A percentile compares a stretch with the other conserved stretches of the same genome.
Conservation (phyloP, 306 rosid species). For the Quillaja saponaria region DNA sequence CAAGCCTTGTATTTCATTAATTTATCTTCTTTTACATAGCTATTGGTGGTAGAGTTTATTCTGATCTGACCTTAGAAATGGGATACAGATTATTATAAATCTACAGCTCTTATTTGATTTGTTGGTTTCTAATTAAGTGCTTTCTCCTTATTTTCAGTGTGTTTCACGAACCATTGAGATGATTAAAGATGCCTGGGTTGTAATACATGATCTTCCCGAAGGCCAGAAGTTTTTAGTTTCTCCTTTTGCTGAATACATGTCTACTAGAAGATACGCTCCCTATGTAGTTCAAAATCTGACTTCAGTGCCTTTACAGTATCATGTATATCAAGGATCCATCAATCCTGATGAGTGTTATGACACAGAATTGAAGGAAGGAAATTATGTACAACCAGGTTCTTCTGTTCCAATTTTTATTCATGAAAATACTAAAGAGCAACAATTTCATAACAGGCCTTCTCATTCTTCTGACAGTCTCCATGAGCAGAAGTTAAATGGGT, state of each 20-base stretch:
- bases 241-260: slow-evolving; percentile 45
- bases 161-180: slow-evolving; percentile 68
- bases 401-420: slow-evolving; percentile 66
- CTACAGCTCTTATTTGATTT: no score
- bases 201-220: slow-evolving; percentile 47
- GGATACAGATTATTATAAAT: no score
- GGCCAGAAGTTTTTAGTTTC: slow-evolving; percentile 44
- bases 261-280: slow-evolving; percentile 72
- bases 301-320: slow-evolving; percentile 69
- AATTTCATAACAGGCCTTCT: slow-evolving; percentile 58
- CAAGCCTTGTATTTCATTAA: no score
- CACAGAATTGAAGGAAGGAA: slow-evolving; percentile 43
- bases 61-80: no score
- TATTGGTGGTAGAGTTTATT: no score
- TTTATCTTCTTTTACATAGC: no score
- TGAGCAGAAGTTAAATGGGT: slow-evolving; percentile 62
- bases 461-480: slow-evolving; percentile 64
- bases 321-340: slow-evolving; percentile 51
- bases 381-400: slow-evolving; percentile 72
- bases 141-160: slow-evolving; percentile 53
- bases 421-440: slow-evolving; percentile 64
- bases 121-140: no score
- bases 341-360: slow-evolving; percentile 45
- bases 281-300: slow-evolving; percentile 87
- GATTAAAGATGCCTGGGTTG: slow-evolving; percentile 62